Percentiles rank a stretch among this genome's conserved stretches.
These are phyloP conservation scores for Neobulgaria alba DNA, from an alignment of 2,329 filamentous ascomycete species.

Conservation along the genomic window DNA sequence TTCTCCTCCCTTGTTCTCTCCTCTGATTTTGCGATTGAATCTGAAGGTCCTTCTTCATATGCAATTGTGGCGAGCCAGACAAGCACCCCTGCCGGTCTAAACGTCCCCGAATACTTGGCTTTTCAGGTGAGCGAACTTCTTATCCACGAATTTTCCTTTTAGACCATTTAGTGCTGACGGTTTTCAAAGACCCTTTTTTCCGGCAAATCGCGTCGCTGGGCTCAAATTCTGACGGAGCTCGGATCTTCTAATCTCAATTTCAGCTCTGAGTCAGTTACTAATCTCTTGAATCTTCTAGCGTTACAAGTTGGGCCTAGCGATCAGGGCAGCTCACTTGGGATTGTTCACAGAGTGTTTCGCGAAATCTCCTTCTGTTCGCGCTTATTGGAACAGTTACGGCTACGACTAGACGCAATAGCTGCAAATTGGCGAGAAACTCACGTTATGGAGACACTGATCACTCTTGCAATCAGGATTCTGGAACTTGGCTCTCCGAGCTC, in stretches of 20 bases:
- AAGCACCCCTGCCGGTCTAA: conserved; percentile 37
- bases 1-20: conserved; percentile 16
- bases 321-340: conserved; percentile 31
- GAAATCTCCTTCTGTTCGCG: conserved; percentile 41
- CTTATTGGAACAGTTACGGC: conserved; percentile 39
- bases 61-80: conserved; percentile 37
- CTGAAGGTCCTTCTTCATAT: conserved; percentile 31
- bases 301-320: conserved; percentile 44
- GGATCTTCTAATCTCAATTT: conserved; percentile 51
- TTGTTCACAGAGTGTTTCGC: conserved; percentile 39
- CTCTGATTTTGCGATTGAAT: conserved; percentile 13
- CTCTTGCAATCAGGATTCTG: conserved; percentile 37
- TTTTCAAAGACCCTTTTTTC: conserved; percentile 28
- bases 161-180: neutral
- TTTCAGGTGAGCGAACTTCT: conserved; percentile 30
- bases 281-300: conserved; percentile 42
- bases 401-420: conserved; percentile 38
- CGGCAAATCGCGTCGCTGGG: conserved; percentile 38
- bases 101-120: conserved; percentile 39
- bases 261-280: conserved; percentile 40
- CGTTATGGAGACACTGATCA: conserved; percentile 50
- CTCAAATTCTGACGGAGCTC: conserved; percentile 40
- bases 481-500: conserved; percentile 12
- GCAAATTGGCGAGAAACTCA: conserved; percentile 51
- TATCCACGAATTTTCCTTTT: neutral